Evolutionary conservation across 2,329 filamentous ascomycete genomes (phyloP).

Genomic region (Aureobasidium musti): DNA sequence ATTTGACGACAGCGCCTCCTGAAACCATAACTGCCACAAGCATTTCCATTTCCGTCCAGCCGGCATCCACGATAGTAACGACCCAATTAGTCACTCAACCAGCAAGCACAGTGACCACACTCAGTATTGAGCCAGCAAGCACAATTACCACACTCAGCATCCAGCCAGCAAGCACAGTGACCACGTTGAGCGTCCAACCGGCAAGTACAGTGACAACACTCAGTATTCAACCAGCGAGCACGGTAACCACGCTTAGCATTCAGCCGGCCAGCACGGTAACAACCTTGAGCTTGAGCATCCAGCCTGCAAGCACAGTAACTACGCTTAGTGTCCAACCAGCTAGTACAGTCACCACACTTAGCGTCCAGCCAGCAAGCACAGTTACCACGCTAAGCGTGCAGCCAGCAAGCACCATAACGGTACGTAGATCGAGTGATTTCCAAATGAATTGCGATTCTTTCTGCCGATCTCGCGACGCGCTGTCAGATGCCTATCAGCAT

Average conservation of each 20-base stretch:
- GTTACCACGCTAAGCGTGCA: not conserved
- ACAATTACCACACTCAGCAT: not conserved
- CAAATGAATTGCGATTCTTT: not conserved
- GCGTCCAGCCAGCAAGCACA: not conserved
- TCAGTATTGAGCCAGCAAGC: not conserved
- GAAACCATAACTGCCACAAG: conserved; percentile 4
- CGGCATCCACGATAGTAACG: not conserved
- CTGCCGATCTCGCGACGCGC: not conserved
- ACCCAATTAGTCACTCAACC: not conserved
- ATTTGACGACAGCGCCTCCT: not conserved
- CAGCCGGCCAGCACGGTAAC: not conserved
- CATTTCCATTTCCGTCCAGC: not conserved
- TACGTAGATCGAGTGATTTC: not conserved
- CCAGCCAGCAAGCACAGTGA: not conserved
- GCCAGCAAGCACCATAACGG: not conserved
- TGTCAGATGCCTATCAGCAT: not conserved
- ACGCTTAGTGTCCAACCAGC: not conserved
- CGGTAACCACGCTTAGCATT: not conserved
- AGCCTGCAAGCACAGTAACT: not conserved
- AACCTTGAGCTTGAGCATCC: not conserved
- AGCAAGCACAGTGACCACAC: not conserved
- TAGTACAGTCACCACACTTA: not conserved
- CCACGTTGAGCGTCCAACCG: not conserved
- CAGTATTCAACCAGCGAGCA: not conserved
- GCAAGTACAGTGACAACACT: not conserved